Conservation (phyloP, 371 early-diverging fungal genomes). For the Lichtheimia corymbifera region DNA sequence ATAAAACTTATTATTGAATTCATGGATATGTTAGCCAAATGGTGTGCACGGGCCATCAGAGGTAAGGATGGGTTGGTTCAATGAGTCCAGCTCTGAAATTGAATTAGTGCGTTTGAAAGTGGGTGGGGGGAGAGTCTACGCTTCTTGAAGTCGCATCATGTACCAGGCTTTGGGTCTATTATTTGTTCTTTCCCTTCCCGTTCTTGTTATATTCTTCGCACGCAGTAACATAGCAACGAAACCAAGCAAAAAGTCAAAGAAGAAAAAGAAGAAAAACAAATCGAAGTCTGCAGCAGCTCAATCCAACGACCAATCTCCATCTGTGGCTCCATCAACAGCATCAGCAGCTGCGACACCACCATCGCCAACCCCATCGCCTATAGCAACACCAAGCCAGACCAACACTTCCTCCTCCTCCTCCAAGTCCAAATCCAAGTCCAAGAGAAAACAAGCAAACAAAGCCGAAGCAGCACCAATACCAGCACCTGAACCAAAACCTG, state of each 20-base stretch:
- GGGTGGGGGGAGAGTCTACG: too few species aligned
- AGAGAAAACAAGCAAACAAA: background rate
- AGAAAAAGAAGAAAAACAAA: slow-evolving; percentile 14
- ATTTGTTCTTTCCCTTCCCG: slow-evolving; percentile 24
- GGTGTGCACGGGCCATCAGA: too few species aligned
- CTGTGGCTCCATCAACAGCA: background rate
- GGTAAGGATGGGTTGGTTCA: too few species aligned
- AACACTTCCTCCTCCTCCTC: background rate
- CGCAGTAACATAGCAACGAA: slow-evolving; percentile 7
- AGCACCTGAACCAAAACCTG: background rate
- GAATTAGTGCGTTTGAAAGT: too few species aligned
- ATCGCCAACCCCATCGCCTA: background rate
- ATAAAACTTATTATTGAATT: too few species aligned
- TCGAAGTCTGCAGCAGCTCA: background rate
- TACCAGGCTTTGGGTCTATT: slow-evolving; percentile 23
- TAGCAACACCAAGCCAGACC: background rate
- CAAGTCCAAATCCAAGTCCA: background rate
- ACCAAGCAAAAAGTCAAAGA: slow-evolving; percentile 6
- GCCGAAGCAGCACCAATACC: slow-evolving; percentile 5
- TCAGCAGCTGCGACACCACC: background rate
- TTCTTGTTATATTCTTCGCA: slow-evolving; percentile 17
- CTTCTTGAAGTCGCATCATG: slow-evolving; percentile 11
- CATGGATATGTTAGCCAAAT: too few species aligned
- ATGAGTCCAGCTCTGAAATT: too few species aligned
- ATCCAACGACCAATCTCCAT: background rate